Conservation (phyloP, 2,329 filamentous ascomycete species). For the Microsporum audouinii region DNA sequence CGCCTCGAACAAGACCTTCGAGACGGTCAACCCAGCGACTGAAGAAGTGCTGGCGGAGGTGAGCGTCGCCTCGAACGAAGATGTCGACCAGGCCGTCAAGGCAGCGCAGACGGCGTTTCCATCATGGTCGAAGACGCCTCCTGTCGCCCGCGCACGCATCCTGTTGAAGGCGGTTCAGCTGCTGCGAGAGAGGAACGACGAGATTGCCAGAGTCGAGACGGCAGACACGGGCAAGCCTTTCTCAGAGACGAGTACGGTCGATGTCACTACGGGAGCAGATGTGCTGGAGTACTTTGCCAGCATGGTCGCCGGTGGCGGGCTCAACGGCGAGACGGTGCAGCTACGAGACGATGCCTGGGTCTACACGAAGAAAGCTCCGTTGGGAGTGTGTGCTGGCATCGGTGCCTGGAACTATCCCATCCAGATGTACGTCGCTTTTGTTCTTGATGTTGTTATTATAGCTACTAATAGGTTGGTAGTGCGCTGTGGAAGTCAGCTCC, state of each 20-base stretch:
- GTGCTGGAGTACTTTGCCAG: slow-evolving; percentile 80
- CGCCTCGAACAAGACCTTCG: slow-evolving; percentile 51
- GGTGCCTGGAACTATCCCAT: slow-evolving; percentile 90
- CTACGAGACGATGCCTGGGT: slow-evolving; percentile 68
- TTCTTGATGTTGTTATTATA: not conserved
- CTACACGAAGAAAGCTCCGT: slow-evolving; percentile 67
- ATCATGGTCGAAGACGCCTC: slow-evolving; percentile 62
- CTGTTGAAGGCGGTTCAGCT: slow-evolving; percentile 64
- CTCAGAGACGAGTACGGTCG: slow-evolving; percentile 73
- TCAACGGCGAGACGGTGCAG: slow-evolving; percentile 68
- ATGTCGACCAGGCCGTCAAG: slow-evolving; percentile 60
- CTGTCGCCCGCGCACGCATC: slow-evolving; percentile 63
- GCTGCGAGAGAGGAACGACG: slow-evolving; percentile 65
- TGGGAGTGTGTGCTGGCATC: slow-evolving; percentile 77
- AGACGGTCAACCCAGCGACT: slow-evolving; percentile 63
- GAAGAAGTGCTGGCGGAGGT: slow-evolving; percentile 58
- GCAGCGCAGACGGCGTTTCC: slow-evolving; percentile 62
- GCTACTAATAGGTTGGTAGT: slow-evolving; percentile 16
- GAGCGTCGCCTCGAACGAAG: slow-evolving; percentile 53
- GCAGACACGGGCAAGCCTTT: slow-evolving; percentile 78
- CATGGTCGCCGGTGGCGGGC: slow-evolving; percentile 61
- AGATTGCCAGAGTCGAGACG: slow-evolving; percentile 67
- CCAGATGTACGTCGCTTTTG: slow-evolving; percentile 48
- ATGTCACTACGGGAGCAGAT: slow-evolving; percentile 71
- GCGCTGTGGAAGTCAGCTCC: slow-evolving; percentile 82